Evolutionary conservation across 2,329 filamentous ascomycete species (phyloP), one percentile per base, ranked within the genome.

Genomic region (Colletotrichum neosansevieriae): DNA sequence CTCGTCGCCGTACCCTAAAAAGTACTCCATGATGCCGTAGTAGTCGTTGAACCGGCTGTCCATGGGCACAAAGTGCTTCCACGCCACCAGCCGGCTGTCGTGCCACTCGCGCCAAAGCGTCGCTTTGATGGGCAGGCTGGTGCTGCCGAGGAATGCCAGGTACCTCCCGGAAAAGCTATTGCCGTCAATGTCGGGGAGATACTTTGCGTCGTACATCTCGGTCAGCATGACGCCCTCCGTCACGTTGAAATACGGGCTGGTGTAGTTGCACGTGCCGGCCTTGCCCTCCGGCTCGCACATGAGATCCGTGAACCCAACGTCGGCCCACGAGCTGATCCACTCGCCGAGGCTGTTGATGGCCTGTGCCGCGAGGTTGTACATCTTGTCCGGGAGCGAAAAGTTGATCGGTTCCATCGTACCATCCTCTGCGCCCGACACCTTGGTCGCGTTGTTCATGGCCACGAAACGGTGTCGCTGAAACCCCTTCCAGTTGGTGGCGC

Each of bases 21-120:
- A 94, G 74, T 93, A 94, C 65, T 91, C 88, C 83, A 94, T 84
- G 63, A 93, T 89, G 49, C 87, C 89, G 70, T 89, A 94, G 73
- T 92, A 85, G 72, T 94, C 93, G 40, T 86, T 81, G 73, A 90
- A 94, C 1, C 89, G 86, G 74, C 88, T 92, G 75, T 94, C 91
- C 86, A 95, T 89, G 15, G 93, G 93, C 2, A 94, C 89, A 73
- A 93, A 95, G 78, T 96, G 93, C 74, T 89, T 88, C 92, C 93
- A 96, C 0, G 91, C 85, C 2, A 93, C 82, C 1, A 95, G 82
- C 3, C 92, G 85, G 50, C 85, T 86, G 76, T 94, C 92, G 74
- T 94, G 92, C 93, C 92, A 96, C 76, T 96, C 93, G 19, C 87
- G 85, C 79, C 90, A 96, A 21, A 95, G 82, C 0, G 92, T 94